phyloP scores from a whole-genome alignment of 768 basidiomycete species.

The Russula griseocarnosa region DNA sequence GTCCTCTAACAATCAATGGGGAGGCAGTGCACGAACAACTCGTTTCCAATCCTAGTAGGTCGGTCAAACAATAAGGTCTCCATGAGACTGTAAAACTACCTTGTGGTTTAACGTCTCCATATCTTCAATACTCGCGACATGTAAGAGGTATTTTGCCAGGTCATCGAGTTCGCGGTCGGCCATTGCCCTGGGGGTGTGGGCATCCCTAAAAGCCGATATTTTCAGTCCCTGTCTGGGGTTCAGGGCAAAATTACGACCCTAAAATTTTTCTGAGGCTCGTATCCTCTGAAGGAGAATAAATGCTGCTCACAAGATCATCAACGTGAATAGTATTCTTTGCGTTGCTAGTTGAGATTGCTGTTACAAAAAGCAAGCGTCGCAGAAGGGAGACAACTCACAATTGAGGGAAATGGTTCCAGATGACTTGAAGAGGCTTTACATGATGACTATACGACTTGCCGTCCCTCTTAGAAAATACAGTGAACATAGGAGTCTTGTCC shows the following conservation, averaged over 20 bases:
- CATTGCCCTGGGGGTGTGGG: constrained; percentile 58
- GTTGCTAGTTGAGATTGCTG: constrained; percentile 39
- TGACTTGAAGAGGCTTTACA: constrained; percentile 77
- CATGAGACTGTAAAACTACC: constrained; percentile 39
- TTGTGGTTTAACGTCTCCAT: constrained; percentile 64
- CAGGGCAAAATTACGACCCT: constrained; percentile 73
- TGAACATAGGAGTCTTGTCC: constrained; percentile 88
- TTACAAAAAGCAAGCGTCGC: background rate
- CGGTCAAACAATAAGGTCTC: background rate
- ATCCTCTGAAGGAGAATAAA: background rate
- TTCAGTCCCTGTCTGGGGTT: constrained; percentile 83
- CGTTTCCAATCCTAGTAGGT: constrained; percentile 37
- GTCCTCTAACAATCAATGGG: constrained; percentile 17
- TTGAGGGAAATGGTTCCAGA: constrained; percentile 84
- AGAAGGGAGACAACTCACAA: constrained; percentile 44
- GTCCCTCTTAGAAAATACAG: constrained; percentile 71
- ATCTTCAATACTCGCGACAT: constrained; percentile 56
- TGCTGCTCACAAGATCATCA: constrained; percentile 66
- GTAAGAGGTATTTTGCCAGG: constrained; percentile 59
- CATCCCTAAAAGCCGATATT: constrained; percentile 76
- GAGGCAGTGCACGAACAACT: constrained; percentile 31
- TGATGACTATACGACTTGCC: constrained; percentile 74
- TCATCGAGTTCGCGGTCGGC: constrained; percentile 69
- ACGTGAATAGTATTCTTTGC: constrained; percentile 79
- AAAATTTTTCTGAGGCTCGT: background rate